A percentile compares a stretch with the other conserved stretches of the same genome.
Evolutionary conservation across 2,329 filamentous ascomycete species (phyloP).

Genomic region (Peltaster fructicola): DNA sequence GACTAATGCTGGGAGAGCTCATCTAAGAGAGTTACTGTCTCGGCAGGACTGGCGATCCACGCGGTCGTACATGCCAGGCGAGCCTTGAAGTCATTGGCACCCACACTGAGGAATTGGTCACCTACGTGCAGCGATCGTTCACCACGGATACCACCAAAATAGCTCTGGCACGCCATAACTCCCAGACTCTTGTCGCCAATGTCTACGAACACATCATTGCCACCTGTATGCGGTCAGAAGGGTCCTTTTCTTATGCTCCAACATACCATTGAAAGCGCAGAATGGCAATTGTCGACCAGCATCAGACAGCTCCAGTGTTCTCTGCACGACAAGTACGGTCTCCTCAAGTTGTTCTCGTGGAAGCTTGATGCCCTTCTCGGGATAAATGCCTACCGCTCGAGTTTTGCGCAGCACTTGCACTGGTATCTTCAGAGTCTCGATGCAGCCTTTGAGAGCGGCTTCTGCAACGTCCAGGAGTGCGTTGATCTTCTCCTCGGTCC

Average conservation of each 20-base stretch:
- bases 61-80: constrained; percentile 82
- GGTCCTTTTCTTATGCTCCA: not conserved
- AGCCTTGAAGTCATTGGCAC: constrained; percentile 95
- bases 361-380: constrained; percentile 30
- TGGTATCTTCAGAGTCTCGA: constrained; percentile 60
- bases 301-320: constrained; percentile 67
- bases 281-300: constrained; percentile 61
- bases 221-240: constrained; percentile 29
- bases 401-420: constrained; percentile 75
- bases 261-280: constrained; percentile 72
- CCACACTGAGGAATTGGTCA: constrained; percentile 86
- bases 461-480: constrained; percentile 81
- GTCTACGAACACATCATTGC: constrained; percentile 94
- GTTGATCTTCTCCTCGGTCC: constrained; percentile 60
- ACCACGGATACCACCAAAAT: constrained; percentile 60
- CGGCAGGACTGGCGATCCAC: constrained; percentile 84
- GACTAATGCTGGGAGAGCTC: no score
- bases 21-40: constrained; percentile 79
- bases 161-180: constrained; percentile 78
- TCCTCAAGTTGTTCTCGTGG: constrained; percentile 80
- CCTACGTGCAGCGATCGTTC: constrained; percentile 82
- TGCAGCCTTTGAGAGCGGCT: constrained; percentile 62
- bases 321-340: constrained; percentile 85
- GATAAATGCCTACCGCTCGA: constrained; percentile 39
- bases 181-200: constrained; percentile 98